These are phyloP conservation scores for Candida tropicalis DNA, from an alignment of 1,139 yeast species.

Conservation along the genomic window DNA sequence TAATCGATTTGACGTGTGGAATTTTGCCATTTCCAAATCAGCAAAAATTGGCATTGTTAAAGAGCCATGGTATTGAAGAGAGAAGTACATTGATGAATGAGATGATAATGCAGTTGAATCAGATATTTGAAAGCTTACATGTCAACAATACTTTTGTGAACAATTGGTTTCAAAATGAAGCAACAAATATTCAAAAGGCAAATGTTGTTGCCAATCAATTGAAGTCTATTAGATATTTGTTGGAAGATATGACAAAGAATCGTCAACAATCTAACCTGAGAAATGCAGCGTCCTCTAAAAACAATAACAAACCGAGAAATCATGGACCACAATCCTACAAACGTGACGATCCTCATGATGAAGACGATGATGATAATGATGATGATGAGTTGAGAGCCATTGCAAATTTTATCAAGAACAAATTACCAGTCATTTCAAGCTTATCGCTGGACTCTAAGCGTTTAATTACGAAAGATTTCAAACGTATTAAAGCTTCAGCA, in stretches of 20 bases:
- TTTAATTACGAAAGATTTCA: conserved; percentile 63
- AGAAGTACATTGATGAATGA: conserved; percentile 36
- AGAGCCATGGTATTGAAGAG: conserved; percentile 31
- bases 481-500: conserved; percentile 62
- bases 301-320: background rate
- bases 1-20: conserved; percentile 59
- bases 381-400: conserved; percentile 50
- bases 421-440: conserved; percentile 44
- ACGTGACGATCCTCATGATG: conserved; percentile 17
- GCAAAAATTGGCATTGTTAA: conserved; percentile 47
- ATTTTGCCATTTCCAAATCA: conserved; percentile 59
- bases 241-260: conserved; percentile 52
- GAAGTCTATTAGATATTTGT: conserved; percentile 54
- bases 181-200: conserved; percentile 56
- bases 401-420: conserved; percentile 47
- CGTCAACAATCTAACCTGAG: conserved; percentile 10
- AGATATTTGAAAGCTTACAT: conserved; percentile 36
- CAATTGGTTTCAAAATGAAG: conserved; percentile 52
- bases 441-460: conserved; percentile 54
- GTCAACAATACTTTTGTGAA: conserved; percentile 38
- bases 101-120: conserved; percentile 37
- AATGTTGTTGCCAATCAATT: conserved; percentile 63
- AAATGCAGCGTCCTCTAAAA: background rate
- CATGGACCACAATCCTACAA: background rate
- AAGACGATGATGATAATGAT: conserved; percentile 36